These are phyloP conservation scores for Agaricus bisporus DNA, from an alignment of 768 basidiomycete species.

Conservation along the genomic window DNA sequence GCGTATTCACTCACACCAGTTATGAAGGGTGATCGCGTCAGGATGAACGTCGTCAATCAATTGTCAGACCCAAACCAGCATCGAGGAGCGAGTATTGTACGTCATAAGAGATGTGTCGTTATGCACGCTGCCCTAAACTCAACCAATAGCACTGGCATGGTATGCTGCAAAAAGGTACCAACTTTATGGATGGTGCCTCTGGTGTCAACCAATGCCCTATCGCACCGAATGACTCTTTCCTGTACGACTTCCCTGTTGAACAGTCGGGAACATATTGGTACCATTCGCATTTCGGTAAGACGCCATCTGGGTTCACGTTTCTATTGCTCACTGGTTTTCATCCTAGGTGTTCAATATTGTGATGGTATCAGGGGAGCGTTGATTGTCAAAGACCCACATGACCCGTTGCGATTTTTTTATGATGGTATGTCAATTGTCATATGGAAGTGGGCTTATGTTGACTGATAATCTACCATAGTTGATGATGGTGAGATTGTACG, in stretches of 20 bases:
- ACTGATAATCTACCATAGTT: slow-evolving; percentile 7
- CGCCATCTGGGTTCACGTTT: background rate
- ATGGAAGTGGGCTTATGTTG: background rate
- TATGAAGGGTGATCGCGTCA: slow-evolving; percentile 29
- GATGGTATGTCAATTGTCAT: slow-evolving; percentile 5
- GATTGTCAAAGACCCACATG: slow-evolving; percentile 23
- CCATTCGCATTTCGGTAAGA: slow-evolving; percentile 15
- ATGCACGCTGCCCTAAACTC: background rate
- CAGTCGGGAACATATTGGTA: slow-evolving; percentile 42
- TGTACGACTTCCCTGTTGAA: slow-evolving; percentile 28
- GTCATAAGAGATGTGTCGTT: slow-evolving; percentile 6
- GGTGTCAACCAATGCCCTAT: slow-evolving; percentile 38
- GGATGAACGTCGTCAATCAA: slow-evolving; percentile 38
- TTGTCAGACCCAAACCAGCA: slow-evolving; percentile 43
- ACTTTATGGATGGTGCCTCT: slow-evolving; percentile 33
- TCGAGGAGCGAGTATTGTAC: slow-evolving; percentile 42
- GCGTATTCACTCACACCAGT: background rate
- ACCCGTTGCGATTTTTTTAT: slow-evolving; percentile 17
- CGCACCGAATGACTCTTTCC: slow-evolving; percentile 28
- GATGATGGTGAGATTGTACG: slow-evolving; percentile 27
- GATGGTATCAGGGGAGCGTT: slow-evolving; percentile 39
- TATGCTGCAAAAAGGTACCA: slow-evolving; percentile 27
- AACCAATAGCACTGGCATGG: slow-evolving; percentile 41
- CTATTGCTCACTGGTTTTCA: background rate
- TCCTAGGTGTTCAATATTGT: slow-evolving; percentile 33